Conservation (phyloP, 169 alveolate genomes). For the Cryptosporidium baileyi region DNA sequence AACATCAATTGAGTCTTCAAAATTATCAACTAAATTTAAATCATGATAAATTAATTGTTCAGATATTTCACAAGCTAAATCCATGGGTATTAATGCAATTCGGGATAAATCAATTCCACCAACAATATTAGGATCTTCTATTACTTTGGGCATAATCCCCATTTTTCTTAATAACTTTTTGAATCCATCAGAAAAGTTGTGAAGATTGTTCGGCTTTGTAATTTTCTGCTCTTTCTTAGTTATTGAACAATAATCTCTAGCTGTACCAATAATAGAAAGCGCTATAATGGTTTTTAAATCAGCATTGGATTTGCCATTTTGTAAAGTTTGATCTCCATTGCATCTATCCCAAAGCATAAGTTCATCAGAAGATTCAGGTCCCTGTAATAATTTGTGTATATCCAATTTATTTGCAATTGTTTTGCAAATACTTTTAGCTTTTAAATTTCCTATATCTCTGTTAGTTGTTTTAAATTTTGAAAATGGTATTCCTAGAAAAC, state of each 20-base stretch:
- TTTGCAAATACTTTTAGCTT: background rate
- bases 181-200: background rate
- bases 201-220: no score
- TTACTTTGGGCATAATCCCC: background rate
- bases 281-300: conserved; percentile 49
- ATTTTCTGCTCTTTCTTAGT: no score
- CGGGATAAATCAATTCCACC: conserved; percentile 43
- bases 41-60: conserved; percentile 32
- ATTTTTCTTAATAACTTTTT: conserved; percentile 4
- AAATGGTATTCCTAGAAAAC: conserved; percentile 55
- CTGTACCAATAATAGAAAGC: conserved; percentile 38
- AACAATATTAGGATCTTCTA: conserved; percentile 13
- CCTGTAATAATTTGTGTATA: conserved; percentile 55
- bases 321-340: background rate
- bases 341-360: conserved; percentile 59
- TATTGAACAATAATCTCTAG: conserved; percentile 25
- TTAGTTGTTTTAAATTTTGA: background rate
- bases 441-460: conserved; percentile 31
- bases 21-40: background rate
- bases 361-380: background rate
- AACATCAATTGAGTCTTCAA: conserved; percentile 32
- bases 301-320: background rate
- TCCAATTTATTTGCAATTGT: conserved; percentile 9
- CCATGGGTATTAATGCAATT: background rate
- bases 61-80: conserved; percentile 50